Evolutionary conservation across 2,329 filamentous ascomycete species (phyloP).

Genomic region (Aspergillus pseudonomiae): DNA sequence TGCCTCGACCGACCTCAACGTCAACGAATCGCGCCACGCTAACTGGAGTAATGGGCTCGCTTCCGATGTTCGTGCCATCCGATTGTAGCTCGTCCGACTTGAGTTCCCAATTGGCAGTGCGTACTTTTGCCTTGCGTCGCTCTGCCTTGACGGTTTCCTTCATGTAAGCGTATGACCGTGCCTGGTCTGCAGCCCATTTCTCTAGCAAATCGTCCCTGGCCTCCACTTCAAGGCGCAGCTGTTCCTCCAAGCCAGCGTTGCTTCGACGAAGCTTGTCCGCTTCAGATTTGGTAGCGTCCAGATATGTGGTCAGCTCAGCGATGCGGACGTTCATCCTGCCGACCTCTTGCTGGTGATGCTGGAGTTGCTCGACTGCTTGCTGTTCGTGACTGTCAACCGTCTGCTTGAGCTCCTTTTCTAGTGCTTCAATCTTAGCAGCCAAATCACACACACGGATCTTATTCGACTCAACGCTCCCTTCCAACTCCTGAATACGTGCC

Average conservation of each 20-base stretch:
- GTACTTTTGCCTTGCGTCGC: slow-evolving; percentile 43
- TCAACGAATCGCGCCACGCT: slow-evolving; percentile 47
- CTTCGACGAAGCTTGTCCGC: slow-evolving; percentile 38
- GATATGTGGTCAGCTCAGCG: slow-evolving; percentile 43
- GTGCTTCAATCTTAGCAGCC: slow-evolving; percentile 35
- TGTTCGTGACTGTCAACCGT: slow-evolving; percentile 29
- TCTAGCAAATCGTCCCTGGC: slow-evolving; percentile 38
- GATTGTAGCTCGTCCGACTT: slow-evolving; percentile 41
- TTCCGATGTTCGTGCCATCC: slow-evolving; percentile 32
- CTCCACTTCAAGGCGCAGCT: slow-evolving; percentile 41
- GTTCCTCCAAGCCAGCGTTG: slow-evolving; percentile 41
- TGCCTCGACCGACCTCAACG: slow-evolving; percentile 44
- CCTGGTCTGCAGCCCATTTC: slow-evolving; percentile 38
- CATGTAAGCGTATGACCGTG: slow-evolving; percentile 37
- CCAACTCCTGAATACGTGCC: slow-evolving; percentile 39
- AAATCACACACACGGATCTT: slow-evolving; percentile 38
- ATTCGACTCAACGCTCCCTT: slow-evolving; percentile 39
- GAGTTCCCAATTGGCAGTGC: slow-evolving; percentile 44
- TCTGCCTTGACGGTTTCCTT: slow-evolving; percentile 43
- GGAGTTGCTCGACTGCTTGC: slow-evolving; percentile 24
- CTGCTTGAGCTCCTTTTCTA: slow-evolving; percentile 35
- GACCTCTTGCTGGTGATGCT: slow-evolving; percentile 38
- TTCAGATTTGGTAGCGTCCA: slow-evolving; percentile 40
- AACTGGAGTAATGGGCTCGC: slow-evolving; percentile 48
- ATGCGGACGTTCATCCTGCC: slow-evolving; percentile 47